A percentile compares a stretch with the other conserved stretches of the same genome.
Evolutionary conservation across 345 rosid species (phyloP).

Genomic region (Eucalyptus victrix): DNA sequence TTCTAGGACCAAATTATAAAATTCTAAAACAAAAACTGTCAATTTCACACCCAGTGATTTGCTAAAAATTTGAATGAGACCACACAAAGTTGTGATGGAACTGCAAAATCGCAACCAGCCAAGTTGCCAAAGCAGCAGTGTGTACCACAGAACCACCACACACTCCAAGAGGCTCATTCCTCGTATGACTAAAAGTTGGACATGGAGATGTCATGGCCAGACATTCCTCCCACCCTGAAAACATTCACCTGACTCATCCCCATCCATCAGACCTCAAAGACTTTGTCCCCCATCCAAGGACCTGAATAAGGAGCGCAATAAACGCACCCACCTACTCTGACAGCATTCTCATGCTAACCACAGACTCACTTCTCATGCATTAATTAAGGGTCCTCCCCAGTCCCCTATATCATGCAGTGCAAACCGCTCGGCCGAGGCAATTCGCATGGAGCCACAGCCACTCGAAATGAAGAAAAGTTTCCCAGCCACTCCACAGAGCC

Average conservation of each 20-base stretch:
- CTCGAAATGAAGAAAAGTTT: constrained; percentile 8
- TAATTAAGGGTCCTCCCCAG: constrained; percentile 10
- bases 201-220: not conserved
- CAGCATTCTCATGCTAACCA: constrained; percentile 15
- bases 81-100: not conserved
- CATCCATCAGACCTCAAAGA: not conserved
- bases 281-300: not conserved
- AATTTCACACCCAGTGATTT: not conserved
- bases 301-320: not conserved
- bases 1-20: not conserved
- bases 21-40: not conserved
- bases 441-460: not conserved
- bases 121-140: not conserved
- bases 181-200: not conserved
- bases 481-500: constrained; percentile 11
- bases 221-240: not conserved
- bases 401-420: not conserved
- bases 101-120: not conserved
- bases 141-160: not conserved
- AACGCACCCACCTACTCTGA: not conserved
- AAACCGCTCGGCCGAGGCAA: not conserved
- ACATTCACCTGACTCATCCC: not conserved
- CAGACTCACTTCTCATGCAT: constrained; percentile 39
- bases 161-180: not conserved
- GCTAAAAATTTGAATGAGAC: not conserved